These are phyloP conservation scores for Primulina huaijiensis DNA, from an alignment of 257 asterid genomes.

Conservation along the genomic window DNA sequence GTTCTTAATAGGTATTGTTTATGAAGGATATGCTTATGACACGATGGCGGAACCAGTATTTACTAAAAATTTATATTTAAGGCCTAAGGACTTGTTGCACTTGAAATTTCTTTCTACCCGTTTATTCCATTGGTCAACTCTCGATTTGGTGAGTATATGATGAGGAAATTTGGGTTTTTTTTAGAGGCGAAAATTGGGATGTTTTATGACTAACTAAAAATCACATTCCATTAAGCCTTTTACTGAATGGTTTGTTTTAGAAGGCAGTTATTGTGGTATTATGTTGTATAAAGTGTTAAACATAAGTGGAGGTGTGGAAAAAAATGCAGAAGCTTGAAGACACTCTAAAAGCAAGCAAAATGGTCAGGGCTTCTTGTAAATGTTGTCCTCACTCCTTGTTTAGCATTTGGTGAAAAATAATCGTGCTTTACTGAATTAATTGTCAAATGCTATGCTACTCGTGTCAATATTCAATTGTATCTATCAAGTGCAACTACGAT, in stretches of 20 bases:
- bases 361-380: neutral
- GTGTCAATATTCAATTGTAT: too few relatives aligned
- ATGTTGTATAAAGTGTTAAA: too few relatives aligned
- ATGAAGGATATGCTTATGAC: neutral
- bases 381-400: neutral
- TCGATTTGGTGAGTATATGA: neutral
- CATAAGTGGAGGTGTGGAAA: neutral
- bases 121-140: neutral
- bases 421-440: neutral
- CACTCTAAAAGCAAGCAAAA: neutral
- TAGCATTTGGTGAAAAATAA: neutral
- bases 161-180: neutral
- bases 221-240: neutral
- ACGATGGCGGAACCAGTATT: too few relatives aligned
- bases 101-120: too few relatives aligned
- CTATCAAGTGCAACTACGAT: too few relatives aligned
- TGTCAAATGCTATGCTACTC: neutral
- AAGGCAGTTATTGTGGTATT: neutral
- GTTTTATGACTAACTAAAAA: neutral
- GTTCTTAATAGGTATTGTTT: constrained; percentile 75
- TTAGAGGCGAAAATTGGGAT: neutral
- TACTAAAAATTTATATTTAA: too few relatives aligned
- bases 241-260: neutral
- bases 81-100: too few relatives aligned
- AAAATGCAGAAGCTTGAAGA: neutral